Conservation (phyloP, 1,284 basidiomycete species). For the Ceratobasidium sp. region DNA sequence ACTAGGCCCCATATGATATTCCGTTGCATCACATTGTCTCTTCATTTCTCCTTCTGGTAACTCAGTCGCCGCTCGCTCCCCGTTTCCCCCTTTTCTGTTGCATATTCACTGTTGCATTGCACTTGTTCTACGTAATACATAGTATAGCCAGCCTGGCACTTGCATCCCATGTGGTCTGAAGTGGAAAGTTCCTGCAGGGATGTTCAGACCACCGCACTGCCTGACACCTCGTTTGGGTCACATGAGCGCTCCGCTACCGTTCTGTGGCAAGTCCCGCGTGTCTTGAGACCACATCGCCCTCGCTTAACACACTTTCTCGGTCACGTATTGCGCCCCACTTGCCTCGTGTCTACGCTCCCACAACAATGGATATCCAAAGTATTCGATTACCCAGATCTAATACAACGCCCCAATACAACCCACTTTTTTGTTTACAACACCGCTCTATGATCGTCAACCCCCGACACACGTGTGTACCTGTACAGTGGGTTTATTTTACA, state of each 20-base stretch:
- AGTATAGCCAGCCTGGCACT: background rate
- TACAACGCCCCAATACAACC: background rate
- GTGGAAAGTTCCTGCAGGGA: background rate
- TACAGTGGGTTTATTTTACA: background rate
- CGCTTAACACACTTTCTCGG: background rate
- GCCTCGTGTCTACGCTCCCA: background rate
- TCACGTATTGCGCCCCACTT: background rate
- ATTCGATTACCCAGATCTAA: background rate
- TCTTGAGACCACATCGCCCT: background rate
- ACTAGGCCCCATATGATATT: background rate
- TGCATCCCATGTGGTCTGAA: background rate
- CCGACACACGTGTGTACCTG: background rate
- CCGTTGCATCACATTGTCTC: background rate
- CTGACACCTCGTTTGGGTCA: slow-evolving; percentile 6
- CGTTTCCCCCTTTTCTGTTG: background rate
- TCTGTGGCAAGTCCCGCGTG: background rate
- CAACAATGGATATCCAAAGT: background rate
- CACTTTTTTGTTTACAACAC: slow-evolving; percentile 3
- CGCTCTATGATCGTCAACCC: background rate
- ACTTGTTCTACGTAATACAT: background rate
- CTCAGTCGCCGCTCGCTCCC: background rate
- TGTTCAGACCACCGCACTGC: background rate
- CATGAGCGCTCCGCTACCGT: background rate
- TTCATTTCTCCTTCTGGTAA: background rate
- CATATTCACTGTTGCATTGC: slow-evolving; percentile 2